Percentiles rank a stretch among this genome's conserved stretches.
These are phyloP conservation scores for Quercus dentata DNA, from an alignment of 306 rosid species.

Conservation along the genomic window DNA sequence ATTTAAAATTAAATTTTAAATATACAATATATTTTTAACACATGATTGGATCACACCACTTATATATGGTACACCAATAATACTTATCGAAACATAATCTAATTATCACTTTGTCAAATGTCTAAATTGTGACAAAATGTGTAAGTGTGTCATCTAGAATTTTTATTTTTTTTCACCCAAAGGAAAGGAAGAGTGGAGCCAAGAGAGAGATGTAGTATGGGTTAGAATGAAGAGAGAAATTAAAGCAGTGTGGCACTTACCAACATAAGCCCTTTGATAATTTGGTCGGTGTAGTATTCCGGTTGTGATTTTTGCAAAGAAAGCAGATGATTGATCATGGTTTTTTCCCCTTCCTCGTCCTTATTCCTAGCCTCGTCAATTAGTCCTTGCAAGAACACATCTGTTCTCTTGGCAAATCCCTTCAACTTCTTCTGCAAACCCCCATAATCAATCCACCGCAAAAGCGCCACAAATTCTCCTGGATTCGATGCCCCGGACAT, in stretches of 20 bases:
- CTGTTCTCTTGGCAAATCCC: conserved; percentile 23
- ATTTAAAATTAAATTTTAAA: too few species aligned
- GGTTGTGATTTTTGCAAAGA: conserved; percentile 21
- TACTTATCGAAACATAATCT: too few species aligned
- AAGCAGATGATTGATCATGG: conserved; percentile 15
- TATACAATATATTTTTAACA: too few species aligned
- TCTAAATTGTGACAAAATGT: too few species aligned
- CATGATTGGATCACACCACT: too few species aligned
- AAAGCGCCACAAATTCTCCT: conserved; percentile 41
- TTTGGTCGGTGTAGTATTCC: conserved; percentile 14
- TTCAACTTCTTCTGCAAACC: conserved; percentile 12
- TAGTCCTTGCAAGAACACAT: conserved; percentile 17
- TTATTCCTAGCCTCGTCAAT: conserved; percentile 7
- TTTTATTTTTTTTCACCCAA: too few species aligned
- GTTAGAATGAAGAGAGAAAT: too few species aligned
- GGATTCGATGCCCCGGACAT: conserved; percentile 20
- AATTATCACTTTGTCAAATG: too few species aligned
- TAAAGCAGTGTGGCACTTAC: not conserved
- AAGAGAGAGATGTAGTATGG: too few species aligned
- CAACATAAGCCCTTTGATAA: conserved; percentile 26
- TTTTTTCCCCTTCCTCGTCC: not conserved
- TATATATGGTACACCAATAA: too few species aligned
- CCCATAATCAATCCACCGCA: conserved; percentile 34
- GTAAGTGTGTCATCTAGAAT: too few species aligned
- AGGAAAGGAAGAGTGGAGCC: too few species aligned